Evolutionary conservation across 148 eudicot species (phyloP).

Genomic region (Gaultheria prostrata): DNA sequence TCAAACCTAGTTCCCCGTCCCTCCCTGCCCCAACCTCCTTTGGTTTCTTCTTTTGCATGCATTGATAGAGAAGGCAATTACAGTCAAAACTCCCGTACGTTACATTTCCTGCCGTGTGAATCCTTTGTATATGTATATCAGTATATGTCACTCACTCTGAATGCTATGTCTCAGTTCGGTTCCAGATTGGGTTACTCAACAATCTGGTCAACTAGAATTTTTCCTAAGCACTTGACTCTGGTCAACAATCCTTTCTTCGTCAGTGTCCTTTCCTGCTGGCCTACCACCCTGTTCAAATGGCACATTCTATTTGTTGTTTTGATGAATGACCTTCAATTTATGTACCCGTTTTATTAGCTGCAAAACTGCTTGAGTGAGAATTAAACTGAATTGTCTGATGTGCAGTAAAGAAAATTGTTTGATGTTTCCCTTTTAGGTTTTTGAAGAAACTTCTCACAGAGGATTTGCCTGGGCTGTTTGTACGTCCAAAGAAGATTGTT

Average conservation of each 20-base stretch:
- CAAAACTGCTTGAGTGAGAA: constrained; percentile 1
- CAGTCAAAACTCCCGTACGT: not conserved
- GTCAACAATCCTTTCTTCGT: too few relatives aligned
- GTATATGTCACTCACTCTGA: not conserved
- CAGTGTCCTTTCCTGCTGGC: not conserved
- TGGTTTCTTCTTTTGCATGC: not conserved
- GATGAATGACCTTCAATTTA: not conserved
- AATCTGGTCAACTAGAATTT: not conserved
- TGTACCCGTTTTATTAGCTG: not conserved
- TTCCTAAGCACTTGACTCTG: not conserved
- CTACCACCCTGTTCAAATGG: not conserved
- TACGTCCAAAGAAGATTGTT: constrained; percentile 94
- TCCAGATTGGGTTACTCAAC: not conserved
- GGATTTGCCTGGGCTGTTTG: constrained; percentile 91
- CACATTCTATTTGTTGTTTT: not conserved
- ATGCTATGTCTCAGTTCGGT: not conserved
- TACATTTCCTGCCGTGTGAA: not conserved
- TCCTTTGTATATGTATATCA: not conserved
- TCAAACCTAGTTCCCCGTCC: not conserved
- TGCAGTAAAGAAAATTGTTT: not conserved
- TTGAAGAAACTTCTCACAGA: constrained; percentile 89
- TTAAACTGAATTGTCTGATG: not conserved
- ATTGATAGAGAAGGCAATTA: not conserved
- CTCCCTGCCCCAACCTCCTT: not conserved
- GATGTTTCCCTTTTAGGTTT: constrained; percentile 50